These are phyloP conservation scores for Nepenthes gracilis DNA, from an alignment of 148 eudicot species.

Conservation along the genomic window DNA sequence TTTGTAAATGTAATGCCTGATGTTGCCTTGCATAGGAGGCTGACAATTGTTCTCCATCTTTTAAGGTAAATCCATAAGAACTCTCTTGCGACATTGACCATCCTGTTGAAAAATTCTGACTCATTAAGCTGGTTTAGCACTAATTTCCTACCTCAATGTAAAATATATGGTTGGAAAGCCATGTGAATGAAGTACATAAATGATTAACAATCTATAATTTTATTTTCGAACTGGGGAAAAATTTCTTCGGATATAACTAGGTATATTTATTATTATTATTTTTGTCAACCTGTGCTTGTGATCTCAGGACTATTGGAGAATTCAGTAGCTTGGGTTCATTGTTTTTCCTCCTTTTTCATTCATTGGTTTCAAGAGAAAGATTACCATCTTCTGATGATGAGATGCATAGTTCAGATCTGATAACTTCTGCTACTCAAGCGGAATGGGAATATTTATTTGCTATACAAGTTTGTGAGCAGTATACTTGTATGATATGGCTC, in stretches of 20 bases:
- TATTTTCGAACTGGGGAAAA: background rate
- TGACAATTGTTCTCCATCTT: constrained; percentile 51
- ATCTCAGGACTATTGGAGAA: constrained; percentile 68
- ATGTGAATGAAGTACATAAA: background rate
- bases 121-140: too few relatives aligned
- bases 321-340: constrained; percentile 59
- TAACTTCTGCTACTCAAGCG: constrained; percentile 19
- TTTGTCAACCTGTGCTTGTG: background rate
- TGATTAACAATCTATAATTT: background rate
- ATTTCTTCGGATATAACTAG: too few relatives aligned
- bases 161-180: background rate
- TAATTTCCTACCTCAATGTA: background rate
- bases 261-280: background rate
- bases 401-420: constrained; percentile 19
- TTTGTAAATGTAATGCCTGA: constrained; percentile 60
- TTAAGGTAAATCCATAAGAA: constrained; percentile 33
- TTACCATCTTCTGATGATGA: constrained; percentile 15
- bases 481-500: constrained; percentile 76
- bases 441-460: constrained; percentile 85
- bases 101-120: too few relatives aligned
- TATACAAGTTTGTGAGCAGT: constrained; percentile 52
- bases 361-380: constrained; percentile 42
- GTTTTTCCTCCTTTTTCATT: constrained; percentile 62
- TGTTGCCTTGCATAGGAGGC: constrained; percentile 65
- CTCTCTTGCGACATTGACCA: background rate